Base-by-base conservation (phyloP, 179 eudicot species). In the Drosera spatulata region DNA sequence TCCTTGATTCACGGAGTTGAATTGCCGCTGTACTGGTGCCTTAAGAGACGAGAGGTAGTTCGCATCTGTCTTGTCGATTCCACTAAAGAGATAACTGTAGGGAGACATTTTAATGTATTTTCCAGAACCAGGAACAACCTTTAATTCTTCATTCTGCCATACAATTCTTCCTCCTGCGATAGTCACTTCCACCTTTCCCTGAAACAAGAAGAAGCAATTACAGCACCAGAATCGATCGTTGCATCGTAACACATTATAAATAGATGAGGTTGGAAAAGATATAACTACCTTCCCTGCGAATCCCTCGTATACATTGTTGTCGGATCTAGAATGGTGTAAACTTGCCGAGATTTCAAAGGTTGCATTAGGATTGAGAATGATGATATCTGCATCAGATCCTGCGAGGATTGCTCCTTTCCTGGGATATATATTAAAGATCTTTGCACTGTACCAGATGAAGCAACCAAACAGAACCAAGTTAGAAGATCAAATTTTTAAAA, bases 301-400 rank as follows among this genome's bases (percentile, higher is more conserved):
- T 57, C 93, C 99, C 63, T 93, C 99, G 10, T 71, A 93, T 55
- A 86, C 99, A 77, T 93, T 93, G 55, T 96, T 88, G 73, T 93
- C 95, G 4, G 81, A 71, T 62, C 83, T 77, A 45, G 82, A 85
- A 66, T 87, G 96, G 69, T 91, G 96, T 49, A 74, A 67, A 56
- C 66, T 66, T 52, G 95, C 79, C 63, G 85, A 75, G 44, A 93
- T 93, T 65, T 72, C 77, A 65, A 86, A 93, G 80, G 80, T 88
- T 69, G 96, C 67, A 77, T 81, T 82, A 15, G 99, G 99, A 65
- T 93, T 88, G 61, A 93, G 74, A 75, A 93, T 81, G 60, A 93
- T 93, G 39, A 93, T 81, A 75, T 93, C 99, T 9, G 99, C 99
- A 80, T 93, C 99, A 51, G 99, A 93, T 70, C 99, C 99, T 6